Base-by-base conservation (phyloP, 2,329 filamentous ascomycete genomes). In the Pleoardoris graminearum region DNA sequence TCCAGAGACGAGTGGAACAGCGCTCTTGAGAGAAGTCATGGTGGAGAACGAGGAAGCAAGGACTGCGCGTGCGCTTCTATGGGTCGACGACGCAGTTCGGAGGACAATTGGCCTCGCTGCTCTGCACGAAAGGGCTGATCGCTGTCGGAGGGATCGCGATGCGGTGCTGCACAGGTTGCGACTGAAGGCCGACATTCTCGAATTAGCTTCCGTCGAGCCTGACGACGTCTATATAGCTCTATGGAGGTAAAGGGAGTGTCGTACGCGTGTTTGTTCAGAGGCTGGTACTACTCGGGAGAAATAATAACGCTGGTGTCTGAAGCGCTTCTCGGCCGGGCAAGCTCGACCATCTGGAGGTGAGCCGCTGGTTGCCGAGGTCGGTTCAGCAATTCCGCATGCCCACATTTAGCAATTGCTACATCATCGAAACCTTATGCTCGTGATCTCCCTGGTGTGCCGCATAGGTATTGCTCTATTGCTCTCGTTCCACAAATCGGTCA, bases 161-260 rank as follows among this genome's bases (percentile, higher is more conserved):
- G 71, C 71, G 57, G 70, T 67, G 60, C 65, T 69, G 68, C 68
- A 74, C 54, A 75, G 59, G 60, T 68, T 73, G 66, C 72, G 72
- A 70, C 71, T 74, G 69, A 74, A 70, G 67, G 71, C 65, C 65
- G 72, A 74, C 72, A 74, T 74, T 57, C 48, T 66, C 61, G 60
- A 60, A 71, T 73, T 72, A 70, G 70, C 70, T 67, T 67, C 58
- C 63, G 61, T 53, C 62, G 67, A 61, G 57, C 61, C 58, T 56
- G 55, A 63, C 62, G 57, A 65, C 60, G 57, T 65, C 61, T 68
- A 65, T 62, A 58, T 54, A 69, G 68, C 65, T 68, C 38, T 59
- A 57, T 49, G 61, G 48, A 59, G 58, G 55, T 63, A 61, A 63
- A 66, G 65, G 48, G 60, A 62, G 63, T 68, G 68, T 66, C 71